Evolutionary conservation across 2,329 filamentous ascomycete genomes (phyloP).

Genomic region (Talaromyces sp.): DNA sequence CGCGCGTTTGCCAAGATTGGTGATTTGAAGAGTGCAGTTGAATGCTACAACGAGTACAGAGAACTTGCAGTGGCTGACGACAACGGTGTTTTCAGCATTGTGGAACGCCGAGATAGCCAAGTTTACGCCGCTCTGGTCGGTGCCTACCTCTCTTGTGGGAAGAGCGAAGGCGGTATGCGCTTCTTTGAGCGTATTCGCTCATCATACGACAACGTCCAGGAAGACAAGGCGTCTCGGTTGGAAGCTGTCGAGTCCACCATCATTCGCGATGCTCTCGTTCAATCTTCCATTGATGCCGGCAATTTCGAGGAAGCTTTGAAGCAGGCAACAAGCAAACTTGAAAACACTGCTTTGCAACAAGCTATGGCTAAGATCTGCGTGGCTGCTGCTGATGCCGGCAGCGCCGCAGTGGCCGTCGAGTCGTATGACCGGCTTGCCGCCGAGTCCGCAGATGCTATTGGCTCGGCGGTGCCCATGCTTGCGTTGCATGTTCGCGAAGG

Average conservation of each 20-base stretch:
- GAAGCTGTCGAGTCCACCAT: conserved; percentile 67
- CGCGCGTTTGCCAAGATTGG: conserved; percentile 80
- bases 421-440: conserved; percentile 60
- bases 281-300: conserved; percentile 68
- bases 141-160: conserved; percentile 78
- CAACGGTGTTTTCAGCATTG: conserved; percentile 64
- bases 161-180: conserved; percentile 74
- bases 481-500: conserved; percentile 82
- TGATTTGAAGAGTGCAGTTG: conserved; percentile 81
- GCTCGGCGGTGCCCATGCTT: conserved; percentile 72
- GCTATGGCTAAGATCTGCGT: conserved; percentile 72
- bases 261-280: conserved; percentile 70
- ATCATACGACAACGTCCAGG: conserved; percentile 46
- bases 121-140: conserved; percentile 91
- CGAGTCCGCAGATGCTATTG: conserved; percentile 50
- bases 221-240: conserved; percentile 55
- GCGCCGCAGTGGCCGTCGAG: conserved; percentile 63
- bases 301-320: conserved; percentile 70
- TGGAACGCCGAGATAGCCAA: conserved; percentile 71
- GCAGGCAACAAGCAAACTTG: conserved; percentile 62
- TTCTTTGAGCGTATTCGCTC: conserved; percentile 78
- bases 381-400: conserved; percentile 74
- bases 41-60: conserved; percentile 95
- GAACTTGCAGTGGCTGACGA: conserved; percentile 81
- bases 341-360: conserved; percentile 55